Base-by-base conservation (phyloP, 148 eudicot genomes). In the Rhododendron henanense region DNA sequence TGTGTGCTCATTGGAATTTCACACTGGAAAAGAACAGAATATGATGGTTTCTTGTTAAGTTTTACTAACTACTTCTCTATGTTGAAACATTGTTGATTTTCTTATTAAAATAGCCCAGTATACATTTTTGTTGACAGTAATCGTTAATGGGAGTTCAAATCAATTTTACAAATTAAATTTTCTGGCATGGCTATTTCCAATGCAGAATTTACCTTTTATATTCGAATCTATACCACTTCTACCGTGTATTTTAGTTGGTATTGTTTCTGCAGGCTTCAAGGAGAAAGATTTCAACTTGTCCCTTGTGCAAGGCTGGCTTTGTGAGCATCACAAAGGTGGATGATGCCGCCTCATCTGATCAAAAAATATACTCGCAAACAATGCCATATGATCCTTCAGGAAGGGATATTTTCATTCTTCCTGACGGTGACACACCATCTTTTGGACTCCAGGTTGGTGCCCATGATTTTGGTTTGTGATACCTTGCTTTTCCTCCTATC, bases 311-410 rank as follows among this genome's bases (percentile, higher is more conserved):
- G 88, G 90, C 92, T 39, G 86, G 87, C 82, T 96, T 94, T 90
- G 83, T 63, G 39, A 87, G 87, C 91, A 93, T 97, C 79, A 93
- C 93, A 84, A 94, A 88, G 92, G 90, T 96, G 55, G 94, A 92
- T 9, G 99, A 84, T 87, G 92, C 93, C 18, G 91, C 83, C 81
- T 85, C 93, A 79, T 82, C 86, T 55, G 98, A 94, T 88, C 98
- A 97, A 87, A 94, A 95, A 87, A 91, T 94, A 87, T 97, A 92
- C 89, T 95, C 99, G 0, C 99, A 97, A 87, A 88, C 96, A 15
- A 84, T 97, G 87, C 98, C 98, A 6, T 78, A 63, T 57, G 88
- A 92, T 25, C 88, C 86, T 87, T 88, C 92, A 87, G 87, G 88
- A 48, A 91, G 81, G 78, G 90, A 92, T 87, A 85, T 95, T 76